Percentiles rank a stretch among this genome's conserved stretches.
phyloP scores from a whole-genome alignment of 164 flowering plant species.

The Litsea cubeba region DNA sequence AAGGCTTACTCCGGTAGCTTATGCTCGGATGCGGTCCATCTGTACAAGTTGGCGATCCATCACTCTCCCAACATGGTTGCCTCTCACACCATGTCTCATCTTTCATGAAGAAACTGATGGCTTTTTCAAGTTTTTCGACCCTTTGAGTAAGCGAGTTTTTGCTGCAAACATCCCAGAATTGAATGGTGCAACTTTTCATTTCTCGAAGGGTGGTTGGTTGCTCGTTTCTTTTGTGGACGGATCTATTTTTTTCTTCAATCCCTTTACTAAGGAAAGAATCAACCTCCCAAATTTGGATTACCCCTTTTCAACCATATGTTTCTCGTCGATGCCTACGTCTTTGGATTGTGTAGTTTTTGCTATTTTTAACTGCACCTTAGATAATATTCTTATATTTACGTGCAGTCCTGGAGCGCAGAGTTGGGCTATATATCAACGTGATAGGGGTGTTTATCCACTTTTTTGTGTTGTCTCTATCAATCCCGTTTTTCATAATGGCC shows the following conservation, averaged over 20 bases:
- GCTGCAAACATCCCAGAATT: neutral
- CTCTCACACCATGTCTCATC: conserved; percentile 4
- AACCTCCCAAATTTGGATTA: neutral
- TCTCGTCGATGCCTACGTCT: neutral
- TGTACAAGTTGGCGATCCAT: neutral
- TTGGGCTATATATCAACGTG: neutral
- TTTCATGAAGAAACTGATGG: neutral
- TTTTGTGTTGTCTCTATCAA: neutral
- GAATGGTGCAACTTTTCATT: neutral
- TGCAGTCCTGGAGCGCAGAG: neutral
- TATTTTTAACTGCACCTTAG: neutral
- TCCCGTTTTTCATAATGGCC: conserved; percentile 5
- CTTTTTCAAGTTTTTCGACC: neutral
- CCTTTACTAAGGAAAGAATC: neutral
- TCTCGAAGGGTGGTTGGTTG: conserved; percentile 3
- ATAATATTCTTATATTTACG: too few relatives aligned
- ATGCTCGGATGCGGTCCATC: too few relatives aligned
- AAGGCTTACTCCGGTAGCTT: too few relatives aligned
- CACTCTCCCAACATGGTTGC: neutral
- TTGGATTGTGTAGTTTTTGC: neutral
- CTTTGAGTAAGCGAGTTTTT: neutral
- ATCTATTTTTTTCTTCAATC: conserved; percentile 6
- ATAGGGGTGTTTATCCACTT: neutral
- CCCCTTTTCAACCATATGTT: too few relatives aligned
- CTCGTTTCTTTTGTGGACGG: conserved; percentile 4